A percentile compares a stretch with the other conserved stretches of the same genome.
These are phyloP conservation scores for Termitomyces sp. DNA, from an alignment of 1,284 basidiomycete genomes.

Conservation along the genomic window DNA sequence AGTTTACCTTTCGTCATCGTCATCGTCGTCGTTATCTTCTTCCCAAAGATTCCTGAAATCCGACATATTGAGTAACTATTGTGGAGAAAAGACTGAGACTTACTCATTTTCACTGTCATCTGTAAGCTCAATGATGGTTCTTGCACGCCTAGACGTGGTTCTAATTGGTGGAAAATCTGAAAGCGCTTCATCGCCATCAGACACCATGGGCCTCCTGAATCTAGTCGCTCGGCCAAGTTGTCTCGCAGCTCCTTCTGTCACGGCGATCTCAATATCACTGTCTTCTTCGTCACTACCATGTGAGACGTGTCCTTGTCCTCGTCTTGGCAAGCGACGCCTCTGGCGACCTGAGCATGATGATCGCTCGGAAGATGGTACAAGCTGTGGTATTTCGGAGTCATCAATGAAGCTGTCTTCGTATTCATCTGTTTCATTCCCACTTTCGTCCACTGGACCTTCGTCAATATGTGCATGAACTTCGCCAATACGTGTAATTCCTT, in stretches of 20 bases:
- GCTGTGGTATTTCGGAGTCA: slow-evolving; percentile 22
- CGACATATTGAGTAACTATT: not conserved
- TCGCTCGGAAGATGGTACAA: not conserved
- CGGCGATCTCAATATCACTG: not conserved
- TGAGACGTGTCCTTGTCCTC: not conserved
- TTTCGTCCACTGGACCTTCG: slow-evolving; percentile 22
- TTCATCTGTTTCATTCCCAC: slow-evolving; percentile 31
- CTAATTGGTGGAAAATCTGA: not conserved
- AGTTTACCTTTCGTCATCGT: not conserved
- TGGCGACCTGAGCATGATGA: not conserved
- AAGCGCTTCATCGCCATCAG: slow-evolving; percentile 8
- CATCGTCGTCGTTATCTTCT: not conserved
- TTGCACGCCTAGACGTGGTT: not conserved
- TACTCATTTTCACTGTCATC: slow-evolving; percentile 7
- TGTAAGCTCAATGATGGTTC: not conserved
- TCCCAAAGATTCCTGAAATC: not conserved
- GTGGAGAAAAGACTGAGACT: not conserved
- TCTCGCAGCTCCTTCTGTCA: slow-evolving; percentile 4
- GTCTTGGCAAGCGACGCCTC: not conserved
- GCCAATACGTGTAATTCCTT: slow-evolving; percentile 10
- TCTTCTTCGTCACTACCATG: not conserved
- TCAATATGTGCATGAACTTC: slow-evolving; percentile 19
- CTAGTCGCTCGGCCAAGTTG: not conserved
- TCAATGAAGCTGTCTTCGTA: slow-evolving; percentile 53
- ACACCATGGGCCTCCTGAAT: slow-evolving; percentile 2